phyloP scores from a whole-genome alignment of 805 yeast genomes.

The Phaffomyces thermotolerans region DNA sequence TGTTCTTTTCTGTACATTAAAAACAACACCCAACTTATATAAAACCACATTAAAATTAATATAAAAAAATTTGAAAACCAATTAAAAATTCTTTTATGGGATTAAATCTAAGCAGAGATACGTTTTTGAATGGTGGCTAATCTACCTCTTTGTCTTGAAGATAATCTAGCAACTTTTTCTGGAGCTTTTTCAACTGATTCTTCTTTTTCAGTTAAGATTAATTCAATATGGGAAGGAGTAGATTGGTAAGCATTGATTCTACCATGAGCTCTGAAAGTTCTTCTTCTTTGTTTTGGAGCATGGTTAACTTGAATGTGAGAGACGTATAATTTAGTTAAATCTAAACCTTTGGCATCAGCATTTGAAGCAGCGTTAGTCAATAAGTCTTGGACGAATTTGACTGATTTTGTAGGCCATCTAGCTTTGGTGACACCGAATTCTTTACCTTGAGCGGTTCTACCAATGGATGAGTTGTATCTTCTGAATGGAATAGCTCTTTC shows the following conservation, averaged over 20 bases:
- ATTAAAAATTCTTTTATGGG: background rate
- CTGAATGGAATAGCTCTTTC: slow-evolving; percentile 99
- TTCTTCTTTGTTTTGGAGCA: slow-evolving; percentile 99
- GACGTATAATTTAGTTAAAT: slow-evolving; percentile 85
- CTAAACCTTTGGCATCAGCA: slow-evolving; percentile 99
- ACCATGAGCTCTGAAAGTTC: slow-evolving; percentile 99
- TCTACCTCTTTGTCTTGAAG: slow-evolving; percentile 91
- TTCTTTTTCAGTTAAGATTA: slow-evolving; percentile 90
- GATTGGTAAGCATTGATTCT: slow-evolving; percentile 99
- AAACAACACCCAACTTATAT: slow-evolving; percentile 9
- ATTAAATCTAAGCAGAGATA: slow-evolving; percentile 49
- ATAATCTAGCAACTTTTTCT: slow-evolving; percentile 66
- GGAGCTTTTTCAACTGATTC: slow-evolving; percentile 90
- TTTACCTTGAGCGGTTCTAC: slow-evolving; percentile 99
- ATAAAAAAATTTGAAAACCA: background rate
- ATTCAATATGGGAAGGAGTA: slow-evolving; percentile 97
- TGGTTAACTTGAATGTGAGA: slow-evolving; percentile 99
- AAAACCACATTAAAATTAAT: slow-evolving; percentile 9
- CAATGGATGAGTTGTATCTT: slow-evolving; percentile 92
- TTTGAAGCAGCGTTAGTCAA: slow-evolving; percentile 97
- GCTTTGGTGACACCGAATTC: slow-evolving; percentile 99
- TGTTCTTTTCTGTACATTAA: slow-evolving; percentile 9
- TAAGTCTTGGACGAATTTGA: slow-evolving; percentile 89
- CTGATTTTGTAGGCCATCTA: slow-evolving; percentile 99
- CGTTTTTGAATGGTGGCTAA: slow-evolving; percentile 75